Evolutionary conservation across 106 monocot genomes (phyloP).

Genomic region (Dendrobium officinale): DNA sequence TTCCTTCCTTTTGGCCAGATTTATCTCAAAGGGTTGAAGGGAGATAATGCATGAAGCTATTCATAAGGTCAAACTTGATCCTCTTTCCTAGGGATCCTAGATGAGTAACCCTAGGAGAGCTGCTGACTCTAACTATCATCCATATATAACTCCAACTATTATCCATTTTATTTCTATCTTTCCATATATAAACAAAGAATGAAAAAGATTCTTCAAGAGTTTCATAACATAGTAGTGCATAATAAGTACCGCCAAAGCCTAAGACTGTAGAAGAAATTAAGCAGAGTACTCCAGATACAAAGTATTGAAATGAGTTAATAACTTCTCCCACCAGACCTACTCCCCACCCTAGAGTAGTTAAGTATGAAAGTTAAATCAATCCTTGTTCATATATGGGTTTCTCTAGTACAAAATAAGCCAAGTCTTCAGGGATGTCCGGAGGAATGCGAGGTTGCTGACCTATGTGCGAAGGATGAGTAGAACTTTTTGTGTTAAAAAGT

Average conservation of each 20-base stretch:
- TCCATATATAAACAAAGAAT: conserved; percentile 5
- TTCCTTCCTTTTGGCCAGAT: too few species aligned
- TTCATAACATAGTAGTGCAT: background rate
- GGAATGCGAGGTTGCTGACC: too few species aligned
- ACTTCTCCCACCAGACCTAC: conserved; percentile 3
- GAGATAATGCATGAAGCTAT: too few species aligned
- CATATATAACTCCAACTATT: background rate
- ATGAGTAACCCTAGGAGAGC: too few species aligned
- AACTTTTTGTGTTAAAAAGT: too few species aligned
- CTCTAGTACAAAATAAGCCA: too few species aligned
- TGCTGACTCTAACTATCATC: too few species aligned
- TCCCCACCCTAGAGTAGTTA: conserved; percentile 7
- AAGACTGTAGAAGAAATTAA: background rate
- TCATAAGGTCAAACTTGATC: too few species aligned
- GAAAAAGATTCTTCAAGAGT: conserved; percentile 6
- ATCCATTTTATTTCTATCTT: background rate
- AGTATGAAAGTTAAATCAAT: background rate
- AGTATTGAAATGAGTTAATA: background rate
- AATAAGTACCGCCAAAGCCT: background rate
- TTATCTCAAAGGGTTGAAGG: too few species aligned
- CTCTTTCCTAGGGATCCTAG: too few species aligned
- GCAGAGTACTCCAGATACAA: background rate
- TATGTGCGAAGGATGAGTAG: too few species aligned
- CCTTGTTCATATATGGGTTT: background rate
- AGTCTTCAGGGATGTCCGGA: too few species aligned